These are phyloP conservation scores for Aspergillus conjunctus DNA, from an alignment of 495 filamentous ascomycete species.

Conservation along the genomic window DNA sequence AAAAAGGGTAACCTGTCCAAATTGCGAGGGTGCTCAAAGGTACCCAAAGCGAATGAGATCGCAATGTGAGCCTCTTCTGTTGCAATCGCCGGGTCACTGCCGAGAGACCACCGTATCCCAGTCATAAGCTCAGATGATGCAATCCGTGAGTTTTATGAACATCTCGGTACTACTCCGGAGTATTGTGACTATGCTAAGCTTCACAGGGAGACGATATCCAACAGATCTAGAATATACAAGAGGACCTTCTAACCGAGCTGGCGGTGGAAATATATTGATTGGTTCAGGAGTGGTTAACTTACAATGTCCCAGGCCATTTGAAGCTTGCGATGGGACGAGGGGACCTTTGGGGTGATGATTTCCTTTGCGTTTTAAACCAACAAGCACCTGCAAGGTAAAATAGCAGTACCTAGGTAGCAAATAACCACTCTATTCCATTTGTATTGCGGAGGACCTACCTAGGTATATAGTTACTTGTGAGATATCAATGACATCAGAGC, in stretches of 20 bases:
- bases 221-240: not conserved
- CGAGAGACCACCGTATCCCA: not conserved
- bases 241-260: not conserved
- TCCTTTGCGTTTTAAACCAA: no score
- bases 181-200: not conserved
- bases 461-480: not conserved
- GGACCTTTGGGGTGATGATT: no score
- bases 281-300: no score
- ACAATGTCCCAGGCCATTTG: no score
- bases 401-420: not conserved
- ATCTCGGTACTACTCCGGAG: not conserved
- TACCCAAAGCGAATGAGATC: not conserved
- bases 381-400: no score
- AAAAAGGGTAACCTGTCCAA: not conserved
- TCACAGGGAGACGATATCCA: not conserved
- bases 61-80: constrained; percentile 18
- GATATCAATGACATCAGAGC: not conserved
- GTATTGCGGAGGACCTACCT: no score
- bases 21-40: no score
- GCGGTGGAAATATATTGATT: not conserved
- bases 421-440: not conserved
- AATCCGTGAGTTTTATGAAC: not conserved
- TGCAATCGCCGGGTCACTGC: constrained; percentile 22
- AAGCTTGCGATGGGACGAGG: no score
- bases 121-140: constrained; percentile 1